phyloP scores from a whole-genome alignment of 495 filamentous ascomycete genomes.

The Annulohypoxylon bovei region DNA sequence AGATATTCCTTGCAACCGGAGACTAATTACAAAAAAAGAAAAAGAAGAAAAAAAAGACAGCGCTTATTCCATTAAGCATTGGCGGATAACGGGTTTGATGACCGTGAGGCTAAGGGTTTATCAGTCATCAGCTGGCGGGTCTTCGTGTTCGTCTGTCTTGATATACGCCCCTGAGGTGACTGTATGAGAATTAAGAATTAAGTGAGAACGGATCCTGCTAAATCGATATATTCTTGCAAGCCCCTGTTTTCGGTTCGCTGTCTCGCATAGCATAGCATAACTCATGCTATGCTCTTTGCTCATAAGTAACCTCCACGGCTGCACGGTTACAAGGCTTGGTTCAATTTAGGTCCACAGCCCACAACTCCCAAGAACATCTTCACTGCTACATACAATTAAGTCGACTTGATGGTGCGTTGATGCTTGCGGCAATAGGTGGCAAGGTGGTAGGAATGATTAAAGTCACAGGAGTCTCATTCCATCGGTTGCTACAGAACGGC shows the following conservation, averaged over 20 bases:
- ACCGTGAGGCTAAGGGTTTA: slow-evolving; percentile 15
- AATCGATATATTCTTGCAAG: slow-evolving; percentile 18
- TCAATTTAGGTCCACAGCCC: slow-evolving; percentile 13
- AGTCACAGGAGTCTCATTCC: slow-evolving; percentile 36
- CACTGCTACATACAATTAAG: background rate
- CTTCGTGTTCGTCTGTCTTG: slow-evolving; percentile 1
- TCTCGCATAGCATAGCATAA: slow-evolving; percentile 18
- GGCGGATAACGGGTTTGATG: slow-evolving; percentile 21
- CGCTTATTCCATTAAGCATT: slow-evolving; percentile 30
- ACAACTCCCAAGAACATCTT: slow-evolving; percentile 16
- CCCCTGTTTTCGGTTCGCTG: slow-evolving; percentile 11
- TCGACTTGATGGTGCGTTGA: slow-evolving; percentile 11
- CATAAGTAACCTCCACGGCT: slow-evolving; percentile 6
- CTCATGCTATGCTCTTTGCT: slow-evolving; percentile 15
- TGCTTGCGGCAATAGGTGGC: slow-evolving; percentile 17
- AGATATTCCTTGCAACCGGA: slow-evolving; percentile 6
- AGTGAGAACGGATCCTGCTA: slow-evolving; percentile 2
- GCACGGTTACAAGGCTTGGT: slow-evolving; percentile 23
- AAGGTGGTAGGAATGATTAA: slow-evolving; percentile 29
- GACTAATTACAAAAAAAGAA: slow-evolving; percentile 7
- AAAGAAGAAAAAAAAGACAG: slow-evolving; percentile 7
- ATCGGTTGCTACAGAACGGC: slow-evolving; percentile 25
- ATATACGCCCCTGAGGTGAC: slow-evolving; percentile 15
- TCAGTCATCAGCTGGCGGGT: slow-evolving; percentile 18
- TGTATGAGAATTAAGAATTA: background rate